Evolutionary conservation across 495 filamentous ascomycete genomes (phyloP), one percentile per base, ranked within the genome.

Genomic region (Lepidopterella palustris): DNA sequence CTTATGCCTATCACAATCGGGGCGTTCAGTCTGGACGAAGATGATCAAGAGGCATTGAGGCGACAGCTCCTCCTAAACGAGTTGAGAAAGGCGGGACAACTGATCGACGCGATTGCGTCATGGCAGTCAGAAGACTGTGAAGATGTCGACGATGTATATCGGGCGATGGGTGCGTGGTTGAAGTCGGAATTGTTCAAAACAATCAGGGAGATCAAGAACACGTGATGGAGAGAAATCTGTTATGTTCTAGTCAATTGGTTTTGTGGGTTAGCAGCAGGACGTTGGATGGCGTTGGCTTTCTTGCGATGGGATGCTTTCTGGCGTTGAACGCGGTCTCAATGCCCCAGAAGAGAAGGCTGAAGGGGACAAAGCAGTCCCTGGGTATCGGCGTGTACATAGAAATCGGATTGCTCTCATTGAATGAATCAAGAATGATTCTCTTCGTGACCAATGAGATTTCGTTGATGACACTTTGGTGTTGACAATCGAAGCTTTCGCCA

Each of bases 1-100:
- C 21, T 60, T 35, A 57, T 58, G 39, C 61, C 65, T 26, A 45
- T 67, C 35, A 60, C 58, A 25, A 68, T 68, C 25, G 62, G 65
- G 35, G 40, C 20, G 15, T 68, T 62, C 51, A 58, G 64, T 55
- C 59, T 64, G 48, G 65, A 68, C 24, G 61, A 61, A 39, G 55
- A 53, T 11, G 65, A 68, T 40, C 65, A 68, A 52, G 53, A 64
- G 50, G 45, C 54, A n/a, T 28, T 68, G 55, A 58, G 51, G 32
- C 53, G 56, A 21, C 57, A 59, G 25, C 45, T 68, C 8, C 54
- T 68, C 11, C 55, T 68, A 11, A 51, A 58, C 24, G 65, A 68
- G 56, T 48, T 68, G 39, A 49, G 60, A 55, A 68, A 68, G 47
- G 54, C 57, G 42, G 52, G 55, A n/a, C 48, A 23, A 8, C 21